Base-by-base conservation (phyloP, 208 protist species). In the Crithidia brevicula region DNA sequence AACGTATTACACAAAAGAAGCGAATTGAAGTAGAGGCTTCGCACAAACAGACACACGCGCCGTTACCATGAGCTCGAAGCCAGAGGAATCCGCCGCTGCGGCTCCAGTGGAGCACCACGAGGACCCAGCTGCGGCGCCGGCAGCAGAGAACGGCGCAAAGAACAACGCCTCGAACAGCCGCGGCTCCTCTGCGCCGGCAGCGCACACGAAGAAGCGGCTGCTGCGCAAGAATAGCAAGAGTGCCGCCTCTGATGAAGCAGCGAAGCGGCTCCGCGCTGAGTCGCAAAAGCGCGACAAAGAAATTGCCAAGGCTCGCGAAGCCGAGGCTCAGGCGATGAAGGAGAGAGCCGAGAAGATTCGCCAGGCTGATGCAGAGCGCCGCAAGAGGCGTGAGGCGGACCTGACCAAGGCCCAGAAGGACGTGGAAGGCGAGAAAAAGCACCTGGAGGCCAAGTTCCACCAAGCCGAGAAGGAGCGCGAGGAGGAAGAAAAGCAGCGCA, bases 401-500 rank as follows among this genome's bases (percentile, higher is more conserved):
- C 16, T 43, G 36, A n/a, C 20, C 15, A 56, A 60, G 18, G 51
- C 45, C 27, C 68, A 78, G 58, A 64, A 67, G 59, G 56, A 38
- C 43, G 13, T 36, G 15, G 51, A 77, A 42, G 64, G 47, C 10
- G 68, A 63, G 13, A 69, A 68, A 47, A 74, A 63, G 33, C 50
- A 75, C 18, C 40, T 25, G 28, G 59, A 60, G 56, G 58, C 60
- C 42, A 23, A 45, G 8, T 22, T 68, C 43, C 42, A 36, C 11
- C 42, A 66, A 16, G 59, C 31, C 4, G 40, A 43, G 30, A 81
- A 75, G 63, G 25, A 72, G 49, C 61, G 53, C 49, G 77, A 69
- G 38, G 77, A 78, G 62, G 77, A 78, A 58, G 71, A 78, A 60
- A 77, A 67, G 60, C 62, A 69, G 43, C 68, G 57, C 20, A 36